Percentiles rank a stretch among this genome's conserved stretches.
These are phyloP conservation scores for Geranium incanum DNA, from an alignment of 441 rosid species.

Conservation along the genomic window DNA sequence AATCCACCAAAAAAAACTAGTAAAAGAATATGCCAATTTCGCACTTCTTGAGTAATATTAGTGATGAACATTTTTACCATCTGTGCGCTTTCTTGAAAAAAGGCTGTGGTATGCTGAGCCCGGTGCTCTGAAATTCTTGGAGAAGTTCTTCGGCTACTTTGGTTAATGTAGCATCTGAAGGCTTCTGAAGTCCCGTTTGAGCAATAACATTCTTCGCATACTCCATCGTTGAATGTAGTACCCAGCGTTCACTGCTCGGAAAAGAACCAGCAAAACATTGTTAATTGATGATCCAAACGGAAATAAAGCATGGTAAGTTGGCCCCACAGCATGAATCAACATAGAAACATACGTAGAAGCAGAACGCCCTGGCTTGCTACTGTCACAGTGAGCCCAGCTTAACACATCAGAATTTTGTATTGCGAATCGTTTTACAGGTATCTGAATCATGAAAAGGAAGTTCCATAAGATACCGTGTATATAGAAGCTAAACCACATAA, in stretches of 20 bases:
- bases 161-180: conserved; percentile 43
- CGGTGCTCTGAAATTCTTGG: conserved; percentile 47
- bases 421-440: conserved; percentile 58
- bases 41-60: no score
- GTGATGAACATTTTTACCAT: conserved; percentile 37
- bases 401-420: conserved; percentile 54
- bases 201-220: conserved; percentile 52
- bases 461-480: conserved; percentile 10
- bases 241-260: conserved; percentile 61
- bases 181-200: conserved; percentile 55
- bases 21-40: background rate
- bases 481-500: no score
- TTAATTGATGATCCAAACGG: background rate
- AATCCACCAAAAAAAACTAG: background rate
- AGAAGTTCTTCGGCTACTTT: conserved; percentile 59
- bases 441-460: conserved; percentile 32
- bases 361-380: conserved; percentile 70
- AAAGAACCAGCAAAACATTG: conserved; percentile 2
- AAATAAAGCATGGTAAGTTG: conserved; percentile 9
- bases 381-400: conserved; percentile 69
- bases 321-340: background rate
- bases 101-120: conserved; percentile 45
- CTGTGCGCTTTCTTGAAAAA: conserved; percentile 79
- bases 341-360: conserved; percentile 35
- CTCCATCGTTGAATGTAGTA: conserved; percentile 59